Evolutionary conservation across 345 rosid genomes (phyloP).

Genomic region (Citrus inodora): DNA sequence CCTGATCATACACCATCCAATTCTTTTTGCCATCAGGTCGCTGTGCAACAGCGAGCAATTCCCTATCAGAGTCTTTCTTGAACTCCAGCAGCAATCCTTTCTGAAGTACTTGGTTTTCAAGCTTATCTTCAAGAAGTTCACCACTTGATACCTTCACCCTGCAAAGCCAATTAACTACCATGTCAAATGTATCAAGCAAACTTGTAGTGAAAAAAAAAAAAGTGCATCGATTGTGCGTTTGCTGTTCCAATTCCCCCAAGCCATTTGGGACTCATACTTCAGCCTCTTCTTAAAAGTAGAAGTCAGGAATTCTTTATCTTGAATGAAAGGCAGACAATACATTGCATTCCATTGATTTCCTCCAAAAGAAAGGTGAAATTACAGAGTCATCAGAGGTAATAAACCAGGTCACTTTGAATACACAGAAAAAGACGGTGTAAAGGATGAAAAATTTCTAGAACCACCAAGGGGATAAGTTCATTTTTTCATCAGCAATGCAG

Average conservation of each 20-base stretch:
- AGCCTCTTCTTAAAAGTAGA: background rate
- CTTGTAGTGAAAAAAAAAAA: background rate
- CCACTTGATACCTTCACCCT: slow-evolving; percentile 61
- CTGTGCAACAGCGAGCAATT: slow-evolving; percentile 75
- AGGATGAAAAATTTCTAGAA: background rate
- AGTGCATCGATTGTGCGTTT: background rate
- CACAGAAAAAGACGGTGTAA: background rate
- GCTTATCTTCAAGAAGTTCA: slow-evolving; percentile 70
- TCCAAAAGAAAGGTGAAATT: background rate
- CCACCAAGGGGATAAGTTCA: background rate
- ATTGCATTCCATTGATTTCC: background rate
- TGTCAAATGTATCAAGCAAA: background rate
- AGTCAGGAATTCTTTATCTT: background rate
- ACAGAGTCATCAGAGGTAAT: background rate
- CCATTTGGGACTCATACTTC: background rate
- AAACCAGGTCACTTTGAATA: background rate
- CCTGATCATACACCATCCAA: slow-evolving; percentile 99
- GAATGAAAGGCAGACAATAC: background rate
- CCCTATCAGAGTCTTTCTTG: slow-evolving; percentile 77
- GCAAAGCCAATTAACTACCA: slow-evolving; percentile 25
- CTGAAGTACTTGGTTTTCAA: slow-evolving; percentile 47
- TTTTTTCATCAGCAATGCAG: background rate
- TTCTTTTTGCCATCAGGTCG: slow-evolving; percentile 95
- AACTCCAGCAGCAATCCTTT: slow-evolving; percentile 84
- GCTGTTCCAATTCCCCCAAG: background rate